Evolutionary conservation across 2,329 filamentous ascomycete species (phyloP).

Genomic region (Byssothecium circinans): DNA sequence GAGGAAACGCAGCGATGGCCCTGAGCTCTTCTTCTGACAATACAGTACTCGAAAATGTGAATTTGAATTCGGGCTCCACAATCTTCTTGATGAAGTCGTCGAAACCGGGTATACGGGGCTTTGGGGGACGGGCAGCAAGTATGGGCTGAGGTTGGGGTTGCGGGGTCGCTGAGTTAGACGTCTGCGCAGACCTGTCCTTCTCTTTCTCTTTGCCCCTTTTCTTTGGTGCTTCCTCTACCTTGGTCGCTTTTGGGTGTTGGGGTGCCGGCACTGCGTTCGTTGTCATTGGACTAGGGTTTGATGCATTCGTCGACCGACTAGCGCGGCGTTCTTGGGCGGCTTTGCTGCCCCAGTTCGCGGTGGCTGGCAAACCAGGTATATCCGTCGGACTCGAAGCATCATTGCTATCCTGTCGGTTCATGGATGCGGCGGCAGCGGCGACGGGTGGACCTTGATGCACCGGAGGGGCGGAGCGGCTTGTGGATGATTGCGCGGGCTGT

Average conservation of each 20-base stretch:
- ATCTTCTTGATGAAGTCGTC: slow-evolving; percentile 46
- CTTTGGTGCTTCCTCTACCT: slow-evolving; percentile 35
- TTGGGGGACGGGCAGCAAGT: slow-evolving; percentile 16
- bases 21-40: slow-evolving; percentile 52
- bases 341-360: slow-evolving; percentile 86
- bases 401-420: slow-evolving; percentile 76
- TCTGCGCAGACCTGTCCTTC: slow-evolving; percentile 29
- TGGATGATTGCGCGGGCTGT: slow-evolving; percentile 63
- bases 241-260: slow-evolving; percentile 31
- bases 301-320: slow-evolving; percentile 79
- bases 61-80: slow-evolving; percentile 51
- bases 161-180: slow-evolving; percentile 32
- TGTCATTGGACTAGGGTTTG: slow-evolving; percentile 77
- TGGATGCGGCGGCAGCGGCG: slow-evolving; percentile 57
- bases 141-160: slow-evolving; percentile 18
- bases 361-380: slow-evolving; percentile 86
- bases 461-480: slow-evolving; percentile 55
- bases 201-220: slow-evolving; percentile 29
- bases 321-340: slow-evolving; percentile 69
- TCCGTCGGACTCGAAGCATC: slow-evolving; percentile 69
- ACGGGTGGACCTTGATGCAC: slow-evolving; percentile 54
- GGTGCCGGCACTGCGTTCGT: slow-evolving; percentile 48
- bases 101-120: slow-evolving; percentile 30
- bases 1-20: slow-evolving; percentile 64
- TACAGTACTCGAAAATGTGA: slow-evolving; percentile 53